These are phyloP conservation scores for Amesomyces nigricolor DNA, from an alignment of 2,329 filamentous ascomycete species.

Conservation along the genomic window DNA sequence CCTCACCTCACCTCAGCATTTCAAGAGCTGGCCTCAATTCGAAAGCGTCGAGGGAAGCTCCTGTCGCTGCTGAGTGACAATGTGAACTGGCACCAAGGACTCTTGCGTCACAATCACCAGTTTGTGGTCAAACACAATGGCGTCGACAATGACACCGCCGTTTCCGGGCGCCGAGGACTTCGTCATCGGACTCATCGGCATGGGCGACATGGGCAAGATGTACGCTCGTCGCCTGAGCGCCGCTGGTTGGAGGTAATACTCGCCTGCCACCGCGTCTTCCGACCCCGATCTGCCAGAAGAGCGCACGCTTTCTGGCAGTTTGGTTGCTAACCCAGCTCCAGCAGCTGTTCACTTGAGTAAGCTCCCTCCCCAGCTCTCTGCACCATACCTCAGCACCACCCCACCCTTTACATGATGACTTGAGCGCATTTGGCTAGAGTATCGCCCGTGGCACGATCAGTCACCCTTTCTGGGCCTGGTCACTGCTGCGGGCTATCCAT, in stretches of 20 bases:
- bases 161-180: conserved; percentile 58
- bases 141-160: conserved; percentile 27
- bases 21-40: background rate
- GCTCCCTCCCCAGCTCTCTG: conserved; percentile 20
- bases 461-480: conserved; percentile 70
- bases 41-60: conserved; percentile 4
- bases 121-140: conserved; percentile 22
- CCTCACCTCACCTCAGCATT: conserved; percentile 3
- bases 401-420: conserved; percentile 76
- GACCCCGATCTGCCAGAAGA: background rate
- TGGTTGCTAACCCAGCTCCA: conserved; percentile 7
- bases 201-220: conserved; percentile 99
- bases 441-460: conserved; percentile 61
- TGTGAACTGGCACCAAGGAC: conserved; percentile 20
- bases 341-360: conserved; percentile 21
- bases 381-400: conserved; percentile 24
- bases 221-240: conserved; percentile 83
- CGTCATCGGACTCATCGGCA: conserved; percentile 89
- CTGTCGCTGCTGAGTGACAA: conserved; percentile 15
- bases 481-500: conserved; percentile 66
- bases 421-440: conserved; percentile 99
- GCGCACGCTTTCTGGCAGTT: background rate
- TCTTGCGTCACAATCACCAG: background rate
- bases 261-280: background rate
- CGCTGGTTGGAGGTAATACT: conserved; percentile 90